Conservation (phyloP, 2,329 filamentous ascomycete genomes). For the Xylariaceae sp. region DNA sequence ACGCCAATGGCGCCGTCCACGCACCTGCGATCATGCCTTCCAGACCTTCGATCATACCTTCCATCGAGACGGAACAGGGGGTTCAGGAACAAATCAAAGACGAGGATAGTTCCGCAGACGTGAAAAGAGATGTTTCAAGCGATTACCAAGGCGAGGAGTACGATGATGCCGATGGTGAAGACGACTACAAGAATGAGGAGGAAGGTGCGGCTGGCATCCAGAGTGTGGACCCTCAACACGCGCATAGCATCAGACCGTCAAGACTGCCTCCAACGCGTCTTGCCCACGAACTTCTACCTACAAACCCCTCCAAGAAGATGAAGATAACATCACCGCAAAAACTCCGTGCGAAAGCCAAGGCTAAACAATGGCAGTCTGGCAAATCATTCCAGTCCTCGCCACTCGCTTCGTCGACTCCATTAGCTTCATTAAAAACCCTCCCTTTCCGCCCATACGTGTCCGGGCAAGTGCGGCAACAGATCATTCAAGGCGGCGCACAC, state of each 20-base stretch:
- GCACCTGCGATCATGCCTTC: neutral
- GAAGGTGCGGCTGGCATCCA: neutral
- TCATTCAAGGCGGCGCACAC: slow-evolving; percentile 14
- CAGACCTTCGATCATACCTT: slow-evolving; percentile 18
- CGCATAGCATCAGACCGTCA: neutral
- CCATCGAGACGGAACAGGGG: slow-evolving; percentile 18
- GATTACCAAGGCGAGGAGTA: neutral
- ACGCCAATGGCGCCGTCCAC: neutral
- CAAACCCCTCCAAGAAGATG: slow-evolving; percentile 12
- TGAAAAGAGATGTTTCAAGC: neutral
- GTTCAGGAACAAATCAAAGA: no score
- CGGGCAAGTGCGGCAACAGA: slow-evolving; percentile 16
- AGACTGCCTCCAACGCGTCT: neutral
- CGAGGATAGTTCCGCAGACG: no score
- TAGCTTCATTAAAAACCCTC: slow-evolving; percentile 21
- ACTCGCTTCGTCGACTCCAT: slow-evolving; percentile 11
- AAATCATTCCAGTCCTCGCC: slow-evolving; percentile 18
- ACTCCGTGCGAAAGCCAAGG: slow-evolving; percentile 23
- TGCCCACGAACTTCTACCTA: slow-evolving; percentile 8
- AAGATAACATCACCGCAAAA: slow-evolving; percentile 19
- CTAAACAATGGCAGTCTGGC: slow-evolving; percentile 29
- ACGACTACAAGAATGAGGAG: neutral
- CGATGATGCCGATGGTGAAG: neutral
- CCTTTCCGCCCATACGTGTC: slow-evolving; percentile 26
- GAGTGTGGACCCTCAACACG: neutral